Percentiles rank a stretch among this genome's conserved stretches.
These are phyloP conservation scores for Quercus suber DNA, from an alignment of 306 rosid genomes.

Conservation along the genomic window DNA sequence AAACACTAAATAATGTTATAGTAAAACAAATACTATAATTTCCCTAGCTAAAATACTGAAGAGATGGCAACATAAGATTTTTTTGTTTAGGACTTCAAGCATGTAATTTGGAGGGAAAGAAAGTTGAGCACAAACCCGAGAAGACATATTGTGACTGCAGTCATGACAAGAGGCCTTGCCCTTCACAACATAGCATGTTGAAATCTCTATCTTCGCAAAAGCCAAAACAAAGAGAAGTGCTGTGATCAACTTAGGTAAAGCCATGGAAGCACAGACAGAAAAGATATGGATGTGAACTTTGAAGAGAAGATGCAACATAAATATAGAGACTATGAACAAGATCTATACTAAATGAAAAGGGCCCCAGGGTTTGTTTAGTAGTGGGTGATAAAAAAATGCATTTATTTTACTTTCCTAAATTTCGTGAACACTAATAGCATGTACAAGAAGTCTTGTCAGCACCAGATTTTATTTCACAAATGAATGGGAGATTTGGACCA, in stretches of 20 bases:
- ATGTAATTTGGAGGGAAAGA: neutral
- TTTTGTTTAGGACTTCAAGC: neutral
- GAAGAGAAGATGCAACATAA: neutral
- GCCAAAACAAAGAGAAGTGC: constrained; percentile 43
- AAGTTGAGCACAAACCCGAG: constrained; percentile 49
- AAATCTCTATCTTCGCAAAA: constrained; percentile 33
- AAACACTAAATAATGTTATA: too few species aligned
- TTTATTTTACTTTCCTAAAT: neutral
- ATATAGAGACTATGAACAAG: neutral
- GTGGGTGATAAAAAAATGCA: constrained; percentile 13
- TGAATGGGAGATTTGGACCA: too few species aligned
- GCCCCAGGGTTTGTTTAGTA: neutral
- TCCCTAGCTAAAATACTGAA: neutral
- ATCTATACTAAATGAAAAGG: neutral
- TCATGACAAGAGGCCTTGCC: constrained; percentile 74
- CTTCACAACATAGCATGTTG: constrained; percentile 42
- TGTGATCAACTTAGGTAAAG: constrained; percentile 29
- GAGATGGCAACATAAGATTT: neutral
- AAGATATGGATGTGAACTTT: neutral
- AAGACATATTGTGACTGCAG: constrained; percentile 46
- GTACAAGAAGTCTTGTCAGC: neutral
- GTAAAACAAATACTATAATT: too few species aligned
- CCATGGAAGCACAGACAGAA: constrained; percentile 36
- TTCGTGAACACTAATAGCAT: neutral
- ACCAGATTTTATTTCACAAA: too few species aligned